Evolutionary conservation across 331 rosid species (phyloP).

Genomic region (Pyrus hybrid): DNA sequence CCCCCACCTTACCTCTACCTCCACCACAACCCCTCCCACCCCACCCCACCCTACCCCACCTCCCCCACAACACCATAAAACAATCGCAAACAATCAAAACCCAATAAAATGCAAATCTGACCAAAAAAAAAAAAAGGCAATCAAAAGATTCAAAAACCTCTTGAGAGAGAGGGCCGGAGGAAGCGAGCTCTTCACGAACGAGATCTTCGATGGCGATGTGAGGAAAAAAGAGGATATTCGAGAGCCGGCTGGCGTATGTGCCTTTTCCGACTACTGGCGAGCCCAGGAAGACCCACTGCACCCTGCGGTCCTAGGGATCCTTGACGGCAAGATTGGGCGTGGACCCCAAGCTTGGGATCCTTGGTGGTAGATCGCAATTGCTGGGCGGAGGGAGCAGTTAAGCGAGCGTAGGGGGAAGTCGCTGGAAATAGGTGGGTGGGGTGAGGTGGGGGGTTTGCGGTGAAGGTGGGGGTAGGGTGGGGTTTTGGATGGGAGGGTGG

Average conservation of each 20-base stretch:
- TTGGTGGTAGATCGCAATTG: too few relatives aligned
- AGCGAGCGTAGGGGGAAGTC: too few relatives aligned
- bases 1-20: too few relatives aligned
- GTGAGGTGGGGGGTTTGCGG: too few relatives aligned
- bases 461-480: too few relatives aligned
- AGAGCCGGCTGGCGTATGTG: conserved; percentile 82
- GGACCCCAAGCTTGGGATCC: conserved; percentile 9
- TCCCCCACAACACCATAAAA: conserved; percentile 28
- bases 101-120: neutral
- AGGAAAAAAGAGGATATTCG: conserved; percentile 69
- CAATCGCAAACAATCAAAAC: neutral
- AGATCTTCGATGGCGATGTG: conserved; percentile 95
- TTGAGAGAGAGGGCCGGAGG: conserved; percentile 63
- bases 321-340: conserved; percentile 18
- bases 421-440: too few relatives aligned
- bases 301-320: conserved; percentile 47
- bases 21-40: too few relatives aligned
- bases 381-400: too few relatives aligned
- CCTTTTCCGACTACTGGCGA: conserved; percentile 95
- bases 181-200: conserved; percentile 77
- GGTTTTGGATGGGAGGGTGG: too few relatives aligned
- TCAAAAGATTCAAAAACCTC: conserved; percentile 26
- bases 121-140: too few relatives aligned
- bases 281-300: conserved; percentile 87
- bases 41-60: too few relatives aligned